These are phyloP conservation scores for Stellera chamaejasme DNA, from an alignment of 345 rosid species.

Conservation along the genomic window DNA sequence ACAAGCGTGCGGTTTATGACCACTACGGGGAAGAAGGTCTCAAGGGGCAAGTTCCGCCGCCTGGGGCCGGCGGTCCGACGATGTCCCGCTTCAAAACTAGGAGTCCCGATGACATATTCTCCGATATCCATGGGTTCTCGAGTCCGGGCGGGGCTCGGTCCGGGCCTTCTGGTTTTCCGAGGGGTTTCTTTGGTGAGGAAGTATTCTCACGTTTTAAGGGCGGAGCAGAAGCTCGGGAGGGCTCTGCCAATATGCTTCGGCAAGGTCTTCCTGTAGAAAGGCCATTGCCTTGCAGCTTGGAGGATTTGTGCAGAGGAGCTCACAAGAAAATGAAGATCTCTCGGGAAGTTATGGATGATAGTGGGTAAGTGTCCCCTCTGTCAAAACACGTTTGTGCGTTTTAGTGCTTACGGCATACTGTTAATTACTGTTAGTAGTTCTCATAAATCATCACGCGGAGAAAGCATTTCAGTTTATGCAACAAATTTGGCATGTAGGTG, in stretches of 20 bases:
- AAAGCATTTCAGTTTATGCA: too few relatives aligned
- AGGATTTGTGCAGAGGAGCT: conserved; percentile 76
- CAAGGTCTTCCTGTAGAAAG: conserved; percentile 74
- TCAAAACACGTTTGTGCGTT: too few relatives aligned
- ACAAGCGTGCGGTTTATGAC: conserved; percentile 53
- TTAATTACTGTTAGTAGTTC: too few relatives aligned
- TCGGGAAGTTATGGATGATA: conserved; percentile 53
- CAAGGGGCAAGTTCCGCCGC: conserved; percentile 60
- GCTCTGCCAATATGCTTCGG: conserved; percentile 33
- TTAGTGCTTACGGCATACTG: too few relatives aligned
- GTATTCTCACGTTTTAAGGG: conserved; percentile 31
- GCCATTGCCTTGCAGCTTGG: conserved; percentile 78
- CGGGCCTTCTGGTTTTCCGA: conserved; percentile 32
- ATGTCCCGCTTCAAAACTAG: conserved; percentile 47
- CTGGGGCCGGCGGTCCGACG: conserved; percentile 38
- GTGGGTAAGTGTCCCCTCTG: conserved; percentile 37
- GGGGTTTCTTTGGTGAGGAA: conserved; percentile 46
- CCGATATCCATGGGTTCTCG: conserved; percentile 52
- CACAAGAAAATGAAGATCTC: conserved; percentile 94
- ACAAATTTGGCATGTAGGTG: too few relatives aligned
- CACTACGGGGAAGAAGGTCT: conserved; percentile 70
- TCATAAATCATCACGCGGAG: too few relatives aligned
- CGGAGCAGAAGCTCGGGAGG: conserved; percentile 26
- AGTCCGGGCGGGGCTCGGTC: conserved; percentile 46
- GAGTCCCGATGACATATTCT: conserved; percentile 61